Percentiles rank a stretch among this genome's conserved stretches.
Conservation (phyloP, 2,329 filamentous ascomycete species). For the Arachnomyces sp. region DNA sequence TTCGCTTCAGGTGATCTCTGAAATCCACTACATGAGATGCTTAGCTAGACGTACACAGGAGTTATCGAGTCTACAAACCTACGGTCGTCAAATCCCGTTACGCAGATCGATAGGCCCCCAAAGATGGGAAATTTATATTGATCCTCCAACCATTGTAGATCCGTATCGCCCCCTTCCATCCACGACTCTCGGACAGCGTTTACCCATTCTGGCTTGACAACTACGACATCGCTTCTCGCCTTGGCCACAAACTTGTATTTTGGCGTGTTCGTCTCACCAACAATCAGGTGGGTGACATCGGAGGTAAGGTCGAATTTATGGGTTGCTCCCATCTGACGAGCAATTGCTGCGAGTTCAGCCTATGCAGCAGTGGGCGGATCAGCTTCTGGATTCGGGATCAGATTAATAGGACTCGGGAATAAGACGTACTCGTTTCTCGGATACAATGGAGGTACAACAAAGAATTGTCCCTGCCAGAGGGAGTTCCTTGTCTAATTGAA, state of each 20-base stretch:
- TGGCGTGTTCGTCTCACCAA: constrained; percentile 77
- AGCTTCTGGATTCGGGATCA: background rate
- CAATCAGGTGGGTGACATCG: constrained; percentile 88
- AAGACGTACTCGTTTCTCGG: constrained; percentile 63
- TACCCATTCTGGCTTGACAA: constrained; percentile 76
- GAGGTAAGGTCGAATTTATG: constrained; percentile 91
- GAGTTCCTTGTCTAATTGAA: constrained; percentile 46
- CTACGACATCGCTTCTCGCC: constrained; percentile 74
- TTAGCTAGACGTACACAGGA: constrained; percentile 9
- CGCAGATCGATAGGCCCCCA: constrained; percentile 52
- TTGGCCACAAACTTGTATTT: constrained; percentile 95
- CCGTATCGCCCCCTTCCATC: constrained; percentile 68
- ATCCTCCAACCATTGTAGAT: constrained; percentile 61
- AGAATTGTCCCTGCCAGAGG: constrained; percentile 66
- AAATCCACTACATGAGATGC: constrained; percentile 46
- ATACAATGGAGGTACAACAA: constrained; percentile 78
- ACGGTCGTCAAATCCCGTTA: constrained; percentile 63
- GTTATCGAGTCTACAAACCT: constrained; percentile 18
- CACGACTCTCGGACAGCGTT: constrained; percentile 70
- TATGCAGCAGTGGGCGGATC: constrained; percentile 12
- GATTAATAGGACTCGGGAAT: constrained; percentile 7
- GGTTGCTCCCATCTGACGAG: constrained; percentile 71
- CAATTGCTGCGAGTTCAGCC: constrained; percentile 38
- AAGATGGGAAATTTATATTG: constrained; percentile 41
- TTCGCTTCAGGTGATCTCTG: constrained; percentile 61